phyloP scores from a whole-genome alignment of 805 yeast genomes.

The Brettanomyces anomalus region DNA sequence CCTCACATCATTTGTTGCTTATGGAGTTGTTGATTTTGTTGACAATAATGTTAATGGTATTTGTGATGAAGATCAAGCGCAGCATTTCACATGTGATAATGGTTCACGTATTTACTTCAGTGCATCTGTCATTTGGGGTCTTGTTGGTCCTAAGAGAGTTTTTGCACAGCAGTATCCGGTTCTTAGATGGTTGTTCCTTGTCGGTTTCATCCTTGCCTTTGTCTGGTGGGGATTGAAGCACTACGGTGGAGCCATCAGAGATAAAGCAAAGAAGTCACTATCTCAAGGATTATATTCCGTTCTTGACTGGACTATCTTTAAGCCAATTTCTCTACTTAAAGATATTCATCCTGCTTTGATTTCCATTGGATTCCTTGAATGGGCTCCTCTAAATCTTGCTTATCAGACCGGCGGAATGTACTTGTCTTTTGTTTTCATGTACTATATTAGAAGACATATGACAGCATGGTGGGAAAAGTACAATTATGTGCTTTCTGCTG shows the following conservation, averaged over 20 bases:
- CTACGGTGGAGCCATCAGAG: background rate
- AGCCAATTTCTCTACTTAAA: constrained; percentile 22
- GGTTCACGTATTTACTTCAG: constrained; percentile 36
- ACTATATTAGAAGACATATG: constrained; percentile 42
- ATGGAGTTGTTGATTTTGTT: constrained; percentile 35
- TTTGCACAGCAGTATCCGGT: constrained; percentile 42
- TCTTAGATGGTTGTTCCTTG: constrained; percentile 47
- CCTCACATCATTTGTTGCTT: constrained; percentile 35
- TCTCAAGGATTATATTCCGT: constrained; percentile 21
- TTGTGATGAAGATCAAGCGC: constrained; percentile 34
- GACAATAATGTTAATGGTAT: constrained; percentile 28
- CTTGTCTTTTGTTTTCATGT: constrained; percentile 45
- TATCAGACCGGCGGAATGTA: constrained; percentile 50
- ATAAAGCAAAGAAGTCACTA: constrained; percentile 13
- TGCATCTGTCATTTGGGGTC: constrained; percentile 59
- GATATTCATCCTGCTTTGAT: constrained; percentile 63
- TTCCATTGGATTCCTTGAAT: constrained; percentile 47
- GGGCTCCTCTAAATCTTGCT: constrained; percentile 71
- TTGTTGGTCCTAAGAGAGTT: constrained; percentile 53
- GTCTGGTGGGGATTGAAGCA: constrained; percentile 30
- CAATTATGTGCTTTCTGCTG: constrained; percentile 59
- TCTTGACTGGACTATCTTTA: constrained; percentile 5
- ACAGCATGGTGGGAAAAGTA: constrained; percentile 72
- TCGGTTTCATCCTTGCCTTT: constrained; percentile 44
- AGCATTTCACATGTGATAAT: constrained; percentile 40